Base-by-base conservation (phyloP, 2,329 filamentous ascomycete species). In the Aspergillus texensis region DNA sequence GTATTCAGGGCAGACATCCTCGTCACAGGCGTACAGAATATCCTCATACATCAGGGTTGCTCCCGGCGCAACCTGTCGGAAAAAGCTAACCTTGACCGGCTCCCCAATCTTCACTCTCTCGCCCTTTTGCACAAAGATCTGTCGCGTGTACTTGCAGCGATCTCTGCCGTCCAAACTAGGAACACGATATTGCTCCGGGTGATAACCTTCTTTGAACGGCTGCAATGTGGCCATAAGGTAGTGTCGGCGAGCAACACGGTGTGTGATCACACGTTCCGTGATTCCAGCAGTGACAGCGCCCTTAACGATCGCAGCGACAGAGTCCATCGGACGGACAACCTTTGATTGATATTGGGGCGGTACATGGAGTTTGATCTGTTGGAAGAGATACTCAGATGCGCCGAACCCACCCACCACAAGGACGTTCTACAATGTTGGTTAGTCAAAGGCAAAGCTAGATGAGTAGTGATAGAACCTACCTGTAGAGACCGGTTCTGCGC, bases 31-130 rank as follows among this genome's bases (percentile, higher is more conserved):
- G 78, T 97, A 98, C 62, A 98, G 81, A 60, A 98, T 94, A 81
- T 99, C 95, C 83, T 99, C 95, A 78, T 99, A 99, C 95, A 99
- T 98, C 71, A 99, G 88, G 1, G 94, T 98, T 39, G 95, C 95
- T 57, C 95, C 95, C 0, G 95, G 95, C 6, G 95, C 95, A 60
- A 99, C 95, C 79, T 98, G 95, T 79, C 95, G 86, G 89, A 99
- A 98, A 82, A 98, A 98, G 11, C 92, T 96, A 52, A 98, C 95
- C 85, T 98, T 98, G 81, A 98, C 94, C 1, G 95, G 94, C 81
- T 99, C 95, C 72, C 95, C 95, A 78, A 97, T 98, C 89, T 98
- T 98, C 81, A 99, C 94, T 79, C 96, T 91, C 79, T 99, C 95
- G 19, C 95, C 95, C 83, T 97, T 98, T 75, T 97, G 95, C 68